Conservation (phyloP, 202 grass and related monocot species). For the Panicum virgatum region DNA sequence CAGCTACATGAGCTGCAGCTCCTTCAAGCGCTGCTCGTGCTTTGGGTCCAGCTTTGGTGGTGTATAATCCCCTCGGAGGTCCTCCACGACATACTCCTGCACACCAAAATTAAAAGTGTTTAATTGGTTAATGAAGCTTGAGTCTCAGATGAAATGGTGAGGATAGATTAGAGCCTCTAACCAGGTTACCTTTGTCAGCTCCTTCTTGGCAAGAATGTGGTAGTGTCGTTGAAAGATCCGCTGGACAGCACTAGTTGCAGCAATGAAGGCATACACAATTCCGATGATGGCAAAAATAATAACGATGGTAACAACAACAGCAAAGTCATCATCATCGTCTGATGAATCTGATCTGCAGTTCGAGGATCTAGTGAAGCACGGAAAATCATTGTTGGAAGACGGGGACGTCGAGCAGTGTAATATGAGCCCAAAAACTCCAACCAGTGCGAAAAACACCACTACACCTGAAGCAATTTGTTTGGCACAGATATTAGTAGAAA, state of each 20-base stretch:
- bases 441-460: constrained; percentile 60
- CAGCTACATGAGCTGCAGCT: constrained; percentile 61
- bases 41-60: constrained; percentile 60
- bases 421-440: constrained; percentile 68
- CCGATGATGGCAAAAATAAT: constrained; percentile 67
- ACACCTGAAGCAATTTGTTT: constrained; percentile 54
- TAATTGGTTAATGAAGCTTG: background rate
- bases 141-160: background rate
- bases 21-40: constrained; percentile 59
- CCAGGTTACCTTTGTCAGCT: constrained; percentile 62
- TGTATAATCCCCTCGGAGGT: constrained; percentile 55
- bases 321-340: constrained; percentile 57
- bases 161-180: background rate
- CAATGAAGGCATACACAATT: constrained; percentile 62
- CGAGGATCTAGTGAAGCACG: constrained; percentile 23
- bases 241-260: constrained; percentile 61
- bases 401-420: constrained; percentile 32
- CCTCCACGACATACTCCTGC: constrained; percentile 71
- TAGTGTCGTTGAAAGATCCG: constrained; percentile 74
- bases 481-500: constrained; percentile 13
- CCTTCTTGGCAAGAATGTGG: constrained; percentile 70
- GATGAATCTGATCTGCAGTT: constrained; percentile 55
- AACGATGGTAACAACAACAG: constrained; percentile 51
- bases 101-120: background rate
- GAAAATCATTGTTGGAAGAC: constrained; percentile 48